Evolutionary conservation across 805 yeast genomes (phyloP), one percentile per base, ranked within the genome.

Genomic region (Candida ponderosae): DNA sequence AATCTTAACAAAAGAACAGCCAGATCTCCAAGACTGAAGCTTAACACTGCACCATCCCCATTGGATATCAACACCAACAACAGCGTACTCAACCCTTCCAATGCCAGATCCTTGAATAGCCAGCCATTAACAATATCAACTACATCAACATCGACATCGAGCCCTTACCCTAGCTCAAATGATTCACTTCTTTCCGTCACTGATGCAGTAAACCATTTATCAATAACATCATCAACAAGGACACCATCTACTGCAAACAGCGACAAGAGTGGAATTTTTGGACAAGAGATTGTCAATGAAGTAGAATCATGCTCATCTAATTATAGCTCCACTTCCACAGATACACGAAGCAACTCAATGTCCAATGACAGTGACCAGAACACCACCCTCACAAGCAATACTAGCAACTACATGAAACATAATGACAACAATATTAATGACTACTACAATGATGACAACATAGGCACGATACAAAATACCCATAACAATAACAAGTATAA

Each of bases 1-100:
- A 48, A 68, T 2, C 50, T 56, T 31, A 60, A 57, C 34, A 40
- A 54, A 18, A 66, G 62, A 6, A 6, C 28, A 34, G 36, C 61
- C 3, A 63, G 62, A 20, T 65, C 74, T 3, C 76, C 75, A 24
- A 55, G 62, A 30, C 48, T 70, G 31, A 63, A 64, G 26, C 63
- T 71, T 6, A 24, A 24, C n/a, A 24, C 24, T 21, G 24, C 11
- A 9, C 24, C 28, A 17, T 74, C 76, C 14, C 53, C 60, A 5
- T 39, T 57, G 7, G 33, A 53, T 8, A 53, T 53, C 29, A 46
- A 44, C 35, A 38, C 52, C n/a, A 24, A 24, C 13, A 24, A 9
- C 14, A 7, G 15, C 11, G n/a, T 24, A 11, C n/a, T 13, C 32
- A 44, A 40, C 11, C 39, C 36, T 10, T 35, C 39, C 14, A 28